Conservation (phyloP, 805 yeast genomes). For the Debaryomyces castellii region DNA sequence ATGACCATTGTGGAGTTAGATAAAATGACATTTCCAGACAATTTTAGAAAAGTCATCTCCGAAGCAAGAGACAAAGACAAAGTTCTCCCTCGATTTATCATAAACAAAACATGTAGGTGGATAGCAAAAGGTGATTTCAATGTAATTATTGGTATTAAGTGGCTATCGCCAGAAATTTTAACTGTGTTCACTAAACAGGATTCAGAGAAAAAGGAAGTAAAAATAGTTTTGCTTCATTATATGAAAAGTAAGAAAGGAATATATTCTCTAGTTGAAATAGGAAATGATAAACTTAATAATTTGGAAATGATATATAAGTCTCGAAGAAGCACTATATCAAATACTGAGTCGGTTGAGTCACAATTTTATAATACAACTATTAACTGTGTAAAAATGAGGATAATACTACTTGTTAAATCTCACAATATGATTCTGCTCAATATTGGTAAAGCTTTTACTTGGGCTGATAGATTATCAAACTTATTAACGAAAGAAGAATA, state of each 20-base stretch:
- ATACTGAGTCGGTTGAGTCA: neutral
- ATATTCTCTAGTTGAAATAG: constrained; percentile 3
- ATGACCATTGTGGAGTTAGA: constrained; percentile 55
- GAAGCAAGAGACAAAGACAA: constrained; percentile 40
- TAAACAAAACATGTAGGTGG: constrained; percentile 25
- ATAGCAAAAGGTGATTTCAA: constrained; percentile 23
- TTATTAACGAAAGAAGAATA: constrained; percentile 50
- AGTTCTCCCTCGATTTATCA: constrained; percentile 27
- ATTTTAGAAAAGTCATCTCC: constrained; percentile 22
- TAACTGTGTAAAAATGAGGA: constrained; percentile 21
- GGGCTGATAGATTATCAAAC: constrained; percentile 64
- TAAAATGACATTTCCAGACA: constrained; percentile 32
- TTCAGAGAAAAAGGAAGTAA: neutral
- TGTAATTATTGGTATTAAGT: constrained; percentile 50
- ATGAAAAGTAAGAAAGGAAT: neutral
- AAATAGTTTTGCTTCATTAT: constrained; percentile 4
- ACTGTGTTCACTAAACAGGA: constrained; percentile 18
- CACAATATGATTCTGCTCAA: constrained; percentile 47
- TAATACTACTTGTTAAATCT: constrained; percentile 22
- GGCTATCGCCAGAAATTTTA: constrained; percentile 43
- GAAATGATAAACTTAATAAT: constrained; percentile 2
- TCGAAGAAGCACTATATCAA: neutral
- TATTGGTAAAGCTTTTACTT: constrained; percentile 60
- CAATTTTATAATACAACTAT: constrained; percentile 5
- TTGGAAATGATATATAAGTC: neutral